Base-by-base conservation (phyloP, 805 yeast genomes). In the Tetrapisispora pingtungensis region DNA sequence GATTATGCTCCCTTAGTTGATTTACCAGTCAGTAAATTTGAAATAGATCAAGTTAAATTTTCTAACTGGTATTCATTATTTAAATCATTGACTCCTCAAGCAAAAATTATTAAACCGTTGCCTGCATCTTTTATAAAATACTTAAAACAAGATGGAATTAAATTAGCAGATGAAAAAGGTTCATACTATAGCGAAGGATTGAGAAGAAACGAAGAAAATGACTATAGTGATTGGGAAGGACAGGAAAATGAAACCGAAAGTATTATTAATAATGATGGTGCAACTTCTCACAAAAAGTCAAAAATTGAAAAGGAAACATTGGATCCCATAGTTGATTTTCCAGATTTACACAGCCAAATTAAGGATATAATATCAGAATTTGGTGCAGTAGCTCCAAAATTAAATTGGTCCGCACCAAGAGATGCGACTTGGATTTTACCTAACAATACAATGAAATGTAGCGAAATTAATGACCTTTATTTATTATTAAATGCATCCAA, bases 371-470 rank as follows among this genome's bases (percentile, higher is more conserved):
- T 93, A 13, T 47, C 51, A 3, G 67, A 70, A 36, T 66, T 73
- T 40, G 82, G 83, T 0, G 66, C 77, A 1, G 86, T 88, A 2
- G 73, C 86, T 1, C 97, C 97, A 1, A 93, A 93, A 57, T 67
- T 90, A 53, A 93, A 93, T 68, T 93, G 98, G 98, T 87, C 97
- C 0, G 84, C 96, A 1, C 98, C 99, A 1, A 81, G 80, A 57
- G 99, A 93, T 65, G 85, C 97, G 1, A 75, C 80, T 0, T 93
- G 97, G 98, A 90, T 93, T 18, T 66, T 84, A 55, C 73, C 93
- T 2, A 78, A 83, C 28, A 84, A 86, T 55, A 73, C 85, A 3
- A 74, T 83, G 73, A 74, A 77, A 55, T 89, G 97, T 56, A 69
- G 66, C 14, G 73, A 72, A 28, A 78, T 82, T 0, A 73, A 80